phyloP scores from a whole-genome alignment of 345 rosid genomes.

The Eucalyptus globulus region DNA sequence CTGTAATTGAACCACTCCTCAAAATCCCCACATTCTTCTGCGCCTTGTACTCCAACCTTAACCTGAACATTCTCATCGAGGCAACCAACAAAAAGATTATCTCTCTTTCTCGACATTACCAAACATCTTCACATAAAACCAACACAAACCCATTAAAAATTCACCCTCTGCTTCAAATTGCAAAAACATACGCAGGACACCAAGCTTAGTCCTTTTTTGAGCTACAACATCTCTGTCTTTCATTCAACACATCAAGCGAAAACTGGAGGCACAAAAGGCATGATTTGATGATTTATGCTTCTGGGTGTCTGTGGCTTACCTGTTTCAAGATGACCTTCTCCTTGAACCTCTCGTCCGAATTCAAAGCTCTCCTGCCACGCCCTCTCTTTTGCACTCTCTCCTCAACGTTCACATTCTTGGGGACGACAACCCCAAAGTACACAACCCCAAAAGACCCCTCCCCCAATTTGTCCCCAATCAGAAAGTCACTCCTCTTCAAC shows the following conservation, averaged over 20 bases:
- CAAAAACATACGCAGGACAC: not conserved
- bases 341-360: slow-evolving; percentile 33
- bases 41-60: slow-evolving; percentile 74
- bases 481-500: slow-evolving; percentile 59
- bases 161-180: not conserved
- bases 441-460: slow-evolving; percentile 96
- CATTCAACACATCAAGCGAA: not conserved
- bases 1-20: slow-evolving; percentile 99
- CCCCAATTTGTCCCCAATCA: slow-evolving; percentile 66
- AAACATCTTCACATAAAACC: not conserved
- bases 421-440: slow-evolving; percentile 66
- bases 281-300: not conserved
- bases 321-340: slow-evolving; percentile 79
- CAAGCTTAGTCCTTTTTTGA: not conserved
- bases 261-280: not conserved
- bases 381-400: slow-evolving; percentile 33
- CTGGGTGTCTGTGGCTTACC: slow-evolving; percentile 12
- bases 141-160: not conserved
- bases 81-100: not conserved
- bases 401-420: slow-evolving; percentile 35
- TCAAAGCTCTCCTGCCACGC: slow-evolving; percentile 12
- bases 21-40: slow-evolving; percentile 74
- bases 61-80: slow-evolving; percentile 29
- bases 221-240: not conserved
- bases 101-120: not conserved